These are phyloP conservation scores for Ceratocystis ficicola DNA, from an alignment of 2,329 filamentous ascomycete species.

Conservation along the genomic window DNA sequence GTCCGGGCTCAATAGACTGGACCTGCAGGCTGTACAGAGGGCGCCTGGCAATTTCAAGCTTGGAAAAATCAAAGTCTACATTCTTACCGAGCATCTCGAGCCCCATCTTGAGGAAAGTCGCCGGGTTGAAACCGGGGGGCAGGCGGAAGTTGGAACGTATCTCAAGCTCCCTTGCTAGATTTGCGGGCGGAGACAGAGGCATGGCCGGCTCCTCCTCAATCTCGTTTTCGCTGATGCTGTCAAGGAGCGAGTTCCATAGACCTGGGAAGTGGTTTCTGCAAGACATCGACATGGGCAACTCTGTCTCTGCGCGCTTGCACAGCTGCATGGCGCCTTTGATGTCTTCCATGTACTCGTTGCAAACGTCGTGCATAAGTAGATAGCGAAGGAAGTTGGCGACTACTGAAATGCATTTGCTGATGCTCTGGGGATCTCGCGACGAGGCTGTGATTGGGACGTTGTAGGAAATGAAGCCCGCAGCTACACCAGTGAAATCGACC, in stretches of 20 bases:
- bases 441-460: conserved; percentile 26
- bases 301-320: conserved; percentile 53
- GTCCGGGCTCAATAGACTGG: conserved; percentile 7
- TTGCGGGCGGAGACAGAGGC: background rate
- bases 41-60: conserved; percentile 1
- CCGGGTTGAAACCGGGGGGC: background rate
- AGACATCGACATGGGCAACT: conserved; percentile 49
- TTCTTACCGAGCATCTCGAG: conserved; percentile 10
- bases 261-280: conserved; percentile 52
- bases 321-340: conserved; percentile 53
- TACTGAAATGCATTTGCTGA: conserved; percentile 34
- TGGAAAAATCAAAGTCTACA: background rate
- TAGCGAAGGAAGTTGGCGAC: conserved; percentile 84
- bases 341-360: conserved; percentile 62
- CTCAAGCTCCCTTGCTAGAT: background rate
- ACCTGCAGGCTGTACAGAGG: background rate
- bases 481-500: conserved; percentile 70
- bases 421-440: background rate
- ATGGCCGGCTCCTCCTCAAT: background rate
- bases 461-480: conserved; percentile 63
- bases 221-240: conserved; percentile 25
- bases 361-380: conserved; percentile 70
- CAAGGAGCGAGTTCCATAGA: conserved; percentile 63
- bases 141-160: background rate
- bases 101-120: conserved; percentile 11